Evolutionary conservation across 805 yeast species (phyloP), one percentile per base, ranked within the genome.

Genomic region (Danielia reshetovae): DNA sequence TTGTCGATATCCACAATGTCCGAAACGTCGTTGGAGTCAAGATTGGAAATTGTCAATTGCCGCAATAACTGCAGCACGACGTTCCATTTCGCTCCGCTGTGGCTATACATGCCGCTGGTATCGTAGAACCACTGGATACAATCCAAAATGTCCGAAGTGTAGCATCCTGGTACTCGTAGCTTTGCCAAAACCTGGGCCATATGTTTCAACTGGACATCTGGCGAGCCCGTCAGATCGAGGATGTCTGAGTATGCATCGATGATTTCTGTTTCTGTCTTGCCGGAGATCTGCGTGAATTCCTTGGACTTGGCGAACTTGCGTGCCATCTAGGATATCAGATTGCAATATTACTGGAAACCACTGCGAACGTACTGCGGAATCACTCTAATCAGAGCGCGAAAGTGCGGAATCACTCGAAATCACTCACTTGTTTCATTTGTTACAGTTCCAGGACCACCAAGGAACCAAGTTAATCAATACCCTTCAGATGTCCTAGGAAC

Each of bases 1-100:
- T 66, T 68, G 35, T 66, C 71, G 18, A 67, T 52, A 40, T 68
- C 72, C 11, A 68, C 50, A 4, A 68, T 55, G 38, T 67, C 73
- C 5, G 66, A 49, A 7, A 60, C 51, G 15, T 56, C 59, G 1
- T 43, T 27, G 12, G 41, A 42, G 5, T 30, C 30, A 12, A 39
- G 24, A 3, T 40, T 33, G 2, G 62, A 49, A 15, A 67, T 49
- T 3, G 71, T 64, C 19, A 47, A 54, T 7, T 52, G 51, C 29
- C 46, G 42, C 14, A 63, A 40, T n/a, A 62, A 43, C 31, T 49
- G 54, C 16, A 52, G 36, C 1, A 57, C 51, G 6, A 49, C 60
- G 12, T 42, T 38, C 43, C 60, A 62, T 29, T 52, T 54, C 11
- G 40, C 35, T 26, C 54, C 24, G 40, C 4, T 4, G 15, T 39